Evolutionary conservation across 306 rosid genomes (phyloP), one percentile per base, ranked within the genome.

Genomic region (Cucurbita argyrosperma): DNA sequence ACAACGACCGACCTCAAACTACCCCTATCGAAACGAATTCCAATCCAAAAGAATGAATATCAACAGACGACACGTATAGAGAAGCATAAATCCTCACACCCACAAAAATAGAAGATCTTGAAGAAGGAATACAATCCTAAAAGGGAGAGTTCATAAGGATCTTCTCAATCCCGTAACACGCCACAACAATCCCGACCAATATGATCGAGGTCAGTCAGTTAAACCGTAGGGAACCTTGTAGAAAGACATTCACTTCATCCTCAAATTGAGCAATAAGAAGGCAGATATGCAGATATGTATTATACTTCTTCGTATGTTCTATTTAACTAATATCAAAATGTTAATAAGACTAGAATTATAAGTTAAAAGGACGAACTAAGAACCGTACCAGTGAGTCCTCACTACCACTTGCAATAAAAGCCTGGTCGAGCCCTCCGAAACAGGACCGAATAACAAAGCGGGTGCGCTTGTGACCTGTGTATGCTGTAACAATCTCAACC

Each of bases 311-410:
- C 2, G 26, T 26, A 26, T 26, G 26, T 1, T 26, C 35, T 9
- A 60, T 61, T 14, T 5, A 59, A 59, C 65, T 12, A 30, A 59
- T 13, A 61, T 35, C 10, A 62, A 38, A 15, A 37, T 16, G 23
- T 38, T 7, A 58, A 58, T 9, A 11, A 23, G 7, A 58, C 18
- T 59, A 35, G 65, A 30, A 5, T 26, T 59, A 21, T 21, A 21
- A 74, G 55, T 59, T 46, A 19, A 52, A 59, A 78, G 75, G 52
- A 64, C 39, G n/a, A 26, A 59, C 54, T 45, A 16, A 77, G 79
- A 79, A 78, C 40, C 61, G 77, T 95, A 95, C 99, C 99, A 86
- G 96, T 67, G 99, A 95, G 81, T 95, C 99, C 90, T 95, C 99
- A 81, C 99, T 91, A 72, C 99, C 99, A 64, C 99, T 89, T 76